These are phyloP conservation scores for Leccinum angustisporum DNA, from an alignment of 1,284 basidiomycete genomes.

Conservation along the genomic window DNA sequence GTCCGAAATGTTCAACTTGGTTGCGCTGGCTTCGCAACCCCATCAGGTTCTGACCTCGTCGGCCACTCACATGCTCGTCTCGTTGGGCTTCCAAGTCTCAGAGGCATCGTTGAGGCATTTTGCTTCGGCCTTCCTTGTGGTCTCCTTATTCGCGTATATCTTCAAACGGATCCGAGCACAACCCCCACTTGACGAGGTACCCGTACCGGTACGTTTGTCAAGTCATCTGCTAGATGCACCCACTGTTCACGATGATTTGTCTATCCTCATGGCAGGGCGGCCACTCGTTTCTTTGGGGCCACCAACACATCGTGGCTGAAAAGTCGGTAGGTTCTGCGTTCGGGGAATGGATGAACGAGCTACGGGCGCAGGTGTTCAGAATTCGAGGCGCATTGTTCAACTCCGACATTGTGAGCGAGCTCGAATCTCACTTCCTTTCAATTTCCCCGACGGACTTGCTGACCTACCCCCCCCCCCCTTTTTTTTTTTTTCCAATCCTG, in stretches of 20 bases:
- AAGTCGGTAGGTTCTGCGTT: conserved; percentile 8
- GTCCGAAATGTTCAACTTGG: not conserved
- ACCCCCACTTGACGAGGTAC: not conserved
- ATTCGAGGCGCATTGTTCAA: conserved; percentile 9
- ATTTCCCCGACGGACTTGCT: not conserved
- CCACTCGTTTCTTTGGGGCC: conserved; percentile 9
- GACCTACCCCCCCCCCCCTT: not conserved
- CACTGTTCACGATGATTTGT: not conserved
- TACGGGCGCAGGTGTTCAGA: conserved; percentile 7
- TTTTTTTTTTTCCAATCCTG: not conserved
- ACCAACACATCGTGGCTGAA: conserved; percentile 7
- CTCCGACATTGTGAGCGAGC: conserved; percentile 6
- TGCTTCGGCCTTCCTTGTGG: not conserved
- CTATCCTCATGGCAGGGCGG: not conserved
- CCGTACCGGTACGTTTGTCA: conserved; percentile 4
- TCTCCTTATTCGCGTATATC: not conserved
- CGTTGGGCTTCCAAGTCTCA: not conserved
- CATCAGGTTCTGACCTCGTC: not conserved
- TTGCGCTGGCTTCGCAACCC: not conserved
- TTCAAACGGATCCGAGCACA: not conserved
- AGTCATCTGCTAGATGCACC: not conserved
- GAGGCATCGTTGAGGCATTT: not conserved
- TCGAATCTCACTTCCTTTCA: not conserved
- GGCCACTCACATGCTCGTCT: not conserved
- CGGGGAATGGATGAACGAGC: conserved; percentile 6